Percentiles rank a stretch among this genome's conserved stretches.
These are phyloP conservation scores for Euptelea pleiosperma DNA, from an alignment of 164 flowering plant species.

Conservation along the genomic window DNA sequence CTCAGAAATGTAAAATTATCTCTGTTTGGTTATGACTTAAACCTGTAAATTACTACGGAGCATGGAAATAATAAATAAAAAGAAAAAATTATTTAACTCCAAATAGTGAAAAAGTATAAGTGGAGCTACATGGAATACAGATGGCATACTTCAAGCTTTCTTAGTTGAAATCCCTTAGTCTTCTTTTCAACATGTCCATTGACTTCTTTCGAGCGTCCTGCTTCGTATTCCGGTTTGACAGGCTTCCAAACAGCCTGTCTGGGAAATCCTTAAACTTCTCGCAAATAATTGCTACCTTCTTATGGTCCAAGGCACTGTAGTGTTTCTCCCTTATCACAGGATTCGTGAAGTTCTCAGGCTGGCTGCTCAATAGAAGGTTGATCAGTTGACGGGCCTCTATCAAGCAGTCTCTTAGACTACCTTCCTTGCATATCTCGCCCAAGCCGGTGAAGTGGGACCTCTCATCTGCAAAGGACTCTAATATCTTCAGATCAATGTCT, in stretches of 20 bases:
- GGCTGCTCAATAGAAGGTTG: constrained; percentile 76
- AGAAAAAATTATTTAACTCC: not conserved
- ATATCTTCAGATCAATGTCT: constrained; percentile 52
- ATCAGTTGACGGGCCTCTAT: constrained; percentile 75
- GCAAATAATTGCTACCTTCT: constrained; percentile 68
- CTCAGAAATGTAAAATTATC: too few species aligned
- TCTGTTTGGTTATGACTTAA: too few species aligned
- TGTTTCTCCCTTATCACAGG: constrained; percentile 79
- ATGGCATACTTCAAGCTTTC: constrained; percentile 8
- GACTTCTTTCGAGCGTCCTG: constrained; percentile 77
- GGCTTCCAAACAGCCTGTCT: constrained; percentile 84
- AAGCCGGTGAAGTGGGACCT: constrained; percentile 59
- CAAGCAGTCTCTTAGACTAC: constrained; percentile 57
- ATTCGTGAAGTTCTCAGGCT: constrained; percentile 89
- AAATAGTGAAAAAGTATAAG: not conserved
- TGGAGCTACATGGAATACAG: constrained; percentile 5
- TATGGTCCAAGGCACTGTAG: constrained; percentile 68
- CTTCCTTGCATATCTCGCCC: constrained; percentile 59
- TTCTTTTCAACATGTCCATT: constrained; percentile 73
- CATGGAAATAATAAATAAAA: not conserved
- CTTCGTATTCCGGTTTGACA: constrained; percentile 66
- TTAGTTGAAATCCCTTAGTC: constrained; percentile 82
- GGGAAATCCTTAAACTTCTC: constrained; percentile 83
- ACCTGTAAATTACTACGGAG: too few species aligned
- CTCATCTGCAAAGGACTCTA: constrained; percentile 84